phyloP scores from a whole-genome alignment of 805 yeast species.

The Sugiyamaella qingdaonensis region DNA sequence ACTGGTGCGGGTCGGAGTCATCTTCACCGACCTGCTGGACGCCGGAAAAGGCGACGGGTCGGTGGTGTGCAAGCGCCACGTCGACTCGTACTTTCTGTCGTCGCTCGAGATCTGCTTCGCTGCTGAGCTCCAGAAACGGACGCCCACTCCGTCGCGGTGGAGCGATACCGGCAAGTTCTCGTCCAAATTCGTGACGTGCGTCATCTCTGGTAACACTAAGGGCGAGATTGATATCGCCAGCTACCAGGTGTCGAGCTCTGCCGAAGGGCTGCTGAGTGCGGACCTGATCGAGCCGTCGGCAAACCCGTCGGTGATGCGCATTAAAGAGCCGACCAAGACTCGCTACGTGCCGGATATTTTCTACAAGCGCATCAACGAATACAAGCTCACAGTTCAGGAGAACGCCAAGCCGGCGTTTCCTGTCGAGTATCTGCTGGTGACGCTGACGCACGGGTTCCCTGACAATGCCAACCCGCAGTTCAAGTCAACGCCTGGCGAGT shows the following conservation, averaged over 20 bases:
- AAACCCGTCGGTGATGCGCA: conserved; percentile 80
- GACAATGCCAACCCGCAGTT: conserved; percentile 51
- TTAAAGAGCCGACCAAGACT: conserved; percentile 64
- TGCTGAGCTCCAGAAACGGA: conserved; percentile 64
- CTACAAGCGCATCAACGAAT: conserved; percentile 80
- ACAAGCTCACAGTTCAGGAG: conserved; percentile 78
- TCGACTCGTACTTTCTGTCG: conserved; percentile 82
- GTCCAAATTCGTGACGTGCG: conserved; percentile 91
- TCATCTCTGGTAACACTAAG: conserved; percentile 78
- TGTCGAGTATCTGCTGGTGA: conserved; percentile 80
- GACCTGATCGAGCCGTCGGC: conserved; percentile 84
- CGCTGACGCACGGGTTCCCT: conserved; percentile 92
- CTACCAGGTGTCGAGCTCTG: conserved; percentile 83
- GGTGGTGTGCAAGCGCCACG: conserved; percentile 89
- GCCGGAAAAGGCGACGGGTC: conserved; percentile 83
- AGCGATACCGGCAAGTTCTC: conserved; percentile 63
- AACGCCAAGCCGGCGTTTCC: conserved; percentile 92
- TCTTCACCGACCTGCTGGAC: conserved; percentile 87
- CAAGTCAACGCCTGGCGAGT: conserved; percentile 35
- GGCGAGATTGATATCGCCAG: conserved; percentile 89
- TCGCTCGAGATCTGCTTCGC: conserved; percentile 86
- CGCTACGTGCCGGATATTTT: conserved; percentile 94
- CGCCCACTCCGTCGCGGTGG: conserved; percentile 62
- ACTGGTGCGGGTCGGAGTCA: conserved; percentile 68
- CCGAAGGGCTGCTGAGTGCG: conserved; percentile 84